Evolutionary conservation across 768 basidiomycete genomes (phyloP).

Genomic region (Xerocomellus intermedius): DNA sequence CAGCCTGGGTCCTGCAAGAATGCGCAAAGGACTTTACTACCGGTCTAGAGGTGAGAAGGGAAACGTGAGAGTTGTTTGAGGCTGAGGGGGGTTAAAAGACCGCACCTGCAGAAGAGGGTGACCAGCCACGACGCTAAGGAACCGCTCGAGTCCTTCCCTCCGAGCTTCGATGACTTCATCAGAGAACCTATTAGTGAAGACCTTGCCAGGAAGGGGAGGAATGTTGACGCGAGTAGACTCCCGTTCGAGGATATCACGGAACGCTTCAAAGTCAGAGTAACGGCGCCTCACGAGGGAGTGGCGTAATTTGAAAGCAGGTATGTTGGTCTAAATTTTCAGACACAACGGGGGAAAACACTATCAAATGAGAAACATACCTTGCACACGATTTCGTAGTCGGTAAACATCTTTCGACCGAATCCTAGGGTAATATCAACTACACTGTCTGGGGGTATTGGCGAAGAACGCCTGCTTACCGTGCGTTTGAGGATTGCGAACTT

Average conservation of each 20-base stretch:
- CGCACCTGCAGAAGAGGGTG: conserved; percentile 91
- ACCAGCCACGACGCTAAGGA: conserved; percentile 94
- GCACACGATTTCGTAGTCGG: conserved; percentile 98
- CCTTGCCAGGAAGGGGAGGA: conserved; percentile 94
- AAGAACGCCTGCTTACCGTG: conserved; percentile 56
- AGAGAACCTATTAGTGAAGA: conserved; percentile 97
- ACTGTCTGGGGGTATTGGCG: not conserved
- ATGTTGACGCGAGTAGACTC: conserved; percentile 98
- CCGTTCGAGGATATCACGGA: conserved; percentile 95
- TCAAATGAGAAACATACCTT: conserved; percentile 52
- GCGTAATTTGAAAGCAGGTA: conserved; percentile 97
- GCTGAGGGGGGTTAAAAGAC: conserved; percentile 19
- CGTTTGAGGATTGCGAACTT: conserved; percentile 95
- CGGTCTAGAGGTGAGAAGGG: conserved; percentile 55
- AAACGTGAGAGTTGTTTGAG: conserved; percentile 5
- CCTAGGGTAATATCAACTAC: conserved; percentile 38
- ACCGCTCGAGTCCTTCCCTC: conserved; percentile 91
- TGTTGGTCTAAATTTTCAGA: conserved; percentile 74
- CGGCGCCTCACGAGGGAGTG: conserved; percentile 85
- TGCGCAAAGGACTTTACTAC: conserved; percentile 93
- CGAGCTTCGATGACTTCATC: conserved; percentile 95
- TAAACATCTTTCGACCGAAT: conserved; percentile 98
- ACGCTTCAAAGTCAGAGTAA: conserved; percentile 94
- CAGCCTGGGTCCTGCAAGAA: conserved; percentile 94
- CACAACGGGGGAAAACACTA: not conserved